Conservation (phyloP, 176 grass and related monocot genomes). For the Avena eriantha region DNA sequence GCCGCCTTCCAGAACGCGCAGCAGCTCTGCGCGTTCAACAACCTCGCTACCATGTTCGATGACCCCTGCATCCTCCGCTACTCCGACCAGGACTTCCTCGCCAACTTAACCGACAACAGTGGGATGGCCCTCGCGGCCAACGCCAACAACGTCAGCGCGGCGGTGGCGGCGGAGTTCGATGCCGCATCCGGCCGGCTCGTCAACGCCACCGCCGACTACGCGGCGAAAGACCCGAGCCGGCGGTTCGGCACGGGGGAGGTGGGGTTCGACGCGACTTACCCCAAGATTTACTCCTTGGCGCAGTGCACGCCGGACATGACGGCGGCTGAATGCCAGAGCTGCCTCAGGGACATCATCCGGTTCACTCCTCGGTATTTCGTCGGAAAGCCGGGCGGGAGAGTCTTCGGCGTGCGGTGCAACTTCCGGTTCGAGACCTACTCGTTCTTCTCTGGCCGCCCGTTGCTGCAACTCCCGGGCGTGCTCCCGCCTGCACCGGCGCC, state of each 20-base stretch:
- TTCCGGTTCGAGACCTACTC: constrained; percentile 51
- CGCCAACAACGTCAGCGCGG: constrained; percentile 13
- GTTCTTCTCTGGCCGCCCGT: constrained; percentile 49
- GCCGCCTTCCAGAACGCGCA: constrained; percentile 31
- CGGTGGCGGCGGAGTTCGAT: neutral
- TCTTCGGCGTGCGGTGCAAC: constrained; percentile 55
- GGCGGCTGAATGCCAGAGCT: constrained; percentile 41
- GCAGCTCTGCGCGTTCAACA: constrained; percentile 41
- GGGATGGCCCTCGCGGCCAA: neutral
- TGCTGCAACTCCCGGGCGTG: constrained; percentile 31
- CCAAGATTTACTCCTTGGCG: constrained; percentile 50
- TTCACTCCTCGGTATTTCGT: constrained; percentile 1
- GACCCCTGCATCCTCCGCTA: constrained; percentile 64
- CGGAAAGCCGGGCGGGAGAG: constrained; percentile 42
- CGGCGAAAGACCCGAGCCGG: constrained; percentile 31
- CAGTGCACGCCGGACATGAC: constrained; percentile 69
- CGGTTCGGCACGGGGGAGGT: constrained; percentile 52
- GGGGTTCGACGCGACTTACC: neutral
- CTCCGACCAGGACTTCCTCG: constrained; percentile 49
- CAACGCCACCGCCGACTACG: constrained; percentile 43
- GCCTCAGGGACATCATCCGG: constrained; percentile 37
- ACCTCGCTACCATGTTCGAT: constrained; percentile 41
- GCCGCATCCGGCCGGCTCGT: constrained; percentile 44
- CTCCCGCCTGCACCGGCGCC: neutral
- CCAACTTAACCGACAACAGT: constrained; percentile 10